A percentile compares a stretch with the other conserved stretches of the same genome.
These are phyloP conservation scores for Coemansia sp. DNA, from an alignment of 371 early-diverging fungal genomes.

Conservation along the genomic window DNA sequence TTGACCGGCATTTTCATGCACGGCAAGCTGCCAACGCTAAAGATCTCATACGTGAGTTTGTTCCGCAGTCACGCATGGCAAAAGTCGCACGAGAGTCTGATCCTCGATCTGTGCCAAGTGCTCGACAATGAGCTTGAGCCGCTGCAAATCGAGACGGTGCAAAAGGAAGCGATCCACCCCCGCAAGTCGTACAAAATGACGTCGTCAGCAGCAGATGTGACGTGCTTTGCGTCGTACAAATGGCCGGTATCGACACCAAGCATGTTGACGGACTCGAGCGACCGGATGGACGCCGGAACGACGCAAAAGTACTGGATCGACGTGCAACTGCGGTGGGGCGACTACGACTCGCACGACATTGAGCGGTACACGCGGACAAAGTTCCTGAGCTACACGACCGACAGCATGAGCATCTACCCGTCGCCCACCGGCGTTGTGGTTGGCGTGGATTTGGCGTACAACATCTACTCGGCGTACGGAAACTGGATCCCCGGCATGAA, in stretches of 20 bases:
- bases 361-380: conserved; percentile 98
- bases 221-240: conserved; percentile 95
- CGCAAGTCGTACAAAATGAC: conserved; percentile 99
- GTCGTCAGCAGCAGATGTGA: conserved; percentile 82
- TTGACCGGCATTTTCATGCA: conserved; percentile 99
- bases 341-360: conserved; percentile 97
- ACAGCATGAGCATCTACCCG: conserved; percentile 97
- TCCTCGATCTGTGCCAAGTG: conserved; percentile 93
- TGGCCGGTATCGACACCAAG: conserved; percentile 96
- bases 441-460: conserved; percentile 97
- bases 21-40: conserved; percentile 99
- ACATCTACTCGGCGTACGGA: conserved; percentile 87
- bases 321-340: conserved; percentile 98
- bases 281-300: conserved; percentile 93
- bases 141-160: conserved; percentile 96
- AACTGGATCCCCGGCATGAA: conserved; percentile 99
- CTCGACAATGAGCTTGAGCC: conserved; percentile 98
- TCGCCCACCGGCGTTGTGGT: conserved; percentile 97
- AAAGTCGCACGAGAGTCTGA: conserved; percentile 97
- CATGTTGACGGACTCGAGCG: conserved; percentile 74
- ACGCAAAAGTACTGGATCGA: conserved; percentile 98
- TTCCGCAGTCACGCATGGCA: conserved; percentile 99
- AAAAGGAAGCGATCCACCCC: conserved; percentile 98
- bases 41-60: conserved; percentile 98
- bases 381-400: conserved; percentile 97